Base-by-base conservation (phyloP, 331 rosid species). In the Quercus tomentella region DNA sequence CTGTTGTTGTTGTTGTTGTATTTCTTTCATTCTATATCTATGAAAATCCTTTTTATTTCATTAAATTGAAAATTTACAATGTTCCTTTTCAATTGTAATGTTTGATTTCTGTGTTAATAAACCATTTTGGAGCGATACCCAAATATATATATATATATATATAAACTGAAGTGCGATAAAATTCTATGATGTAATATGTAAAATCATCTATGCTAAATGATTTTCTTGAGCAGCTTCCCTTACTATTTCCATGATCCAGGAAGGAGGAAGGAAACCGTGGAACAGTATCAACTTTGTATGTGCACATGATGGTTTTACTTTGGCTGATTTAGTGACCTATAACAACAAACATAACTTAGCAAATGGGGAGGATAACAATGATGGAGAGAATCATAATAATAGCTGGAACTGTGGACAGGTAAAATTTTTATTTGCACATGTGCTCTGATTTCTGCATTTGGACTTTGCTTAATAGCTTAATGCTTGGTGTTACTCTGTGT, bases 381-480 rank as follows among this genome's bases (percentile, higher is more conserved):
- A 95, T 45, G 99, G 99, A 76, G 99, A 93, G 87, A 91, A 69
- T 84, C 99, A 95, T 81, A 95, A 95, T 84, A 95, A 87, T 80
- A 93, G 99, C 94, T 95, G 99, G 99, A 93, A 95, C 88, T 95
- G 99, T 73, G 99, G 99, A 74, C 87, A 91, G 99, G 99, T 93
- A 87, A 60, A 49, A 49, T 0, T 0, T 49, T 49, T 11, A 49
- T 14, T 49, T 77, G 56, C 72, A 79, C 57, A 60, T 60, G 30
- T 16, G 60, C 73, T 76, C 65, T 67, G 15, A 6, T 73, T 69
- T 56, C 49, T 85, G 81, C 58, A 56, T 55, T 73, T 73, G 58
- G 49, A 37, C 70, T 74, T 31, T 81, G 71, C 70, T 28, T 41
- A 45, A 18, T 20, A 57, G 71, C 70, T 28, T 41, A 45, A 14